phyloP scores from a whole-genome alignment of 1,139 yeast species.

The Ogataea hybrid region DNA sequence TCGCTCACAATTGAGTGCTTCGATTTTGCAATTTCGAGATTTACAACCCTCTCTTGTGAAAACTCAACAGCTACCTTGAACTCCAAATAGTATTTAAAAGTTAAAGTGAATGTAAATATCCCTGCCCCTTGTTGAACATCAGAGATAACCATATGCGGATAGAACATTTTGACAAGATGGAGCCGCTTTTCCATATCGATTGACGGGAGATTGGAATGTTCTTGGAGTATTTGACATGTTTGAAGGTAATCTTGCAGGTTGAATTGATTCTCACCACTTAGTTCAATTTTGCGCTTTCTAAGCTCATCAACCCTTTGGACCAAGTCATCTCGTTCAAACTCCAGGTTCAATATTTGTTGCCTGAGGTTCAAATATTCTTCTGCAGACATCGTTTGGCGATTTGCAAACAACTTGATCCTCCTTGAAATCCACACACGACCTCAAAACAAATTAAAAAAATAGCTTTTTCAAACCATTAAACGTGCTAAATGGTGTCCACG shows the following conservation, averaged over 20 bases:
- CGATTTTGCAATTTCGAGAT: conserved; percentile 11
- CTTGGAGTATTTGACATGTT: conserved; percentile 14
- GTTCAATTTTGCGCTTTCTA: neutral
- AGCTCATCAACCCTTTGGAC: conserved; percentile 3
- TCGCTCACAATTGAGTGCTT: conserved; percentile 12
- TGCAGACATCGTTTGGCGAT: conserved; percentile 2
- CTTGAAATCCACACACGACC: conserved; percentile 3
- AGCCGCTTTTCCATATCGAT: conserved; percentile 26
- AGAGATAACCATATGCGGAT: conserved; percentile 26
- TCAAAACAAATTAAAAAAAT: conserved; percentile 1
- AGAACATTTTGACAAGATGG: conserved; percentile 22
- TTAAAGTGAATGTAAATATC: conserved; percentile 8
- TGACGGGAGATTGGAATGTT: conserved; percentile 27
- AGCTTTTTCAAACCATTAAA: neutral
- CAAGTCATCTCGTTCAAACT: conserved; percentile 4
- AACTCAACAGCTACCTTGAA: conserved; percentile 16
- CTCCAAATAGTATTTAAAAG: conserved; percentile 15
- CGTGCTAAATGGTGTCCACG: conserved; percentile 30
- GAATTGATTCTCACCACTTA: conserved; percentile 8
- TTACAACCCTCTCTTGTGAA: conserved; percentile 8
- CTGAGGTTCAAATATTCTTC: conserved; percentile 3
- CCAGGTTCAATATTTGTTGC: conserved; percentile 9
- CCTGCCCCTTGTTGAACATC: conserved; percentile 2
- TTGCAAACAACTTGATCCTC: conserved; percentile 2
- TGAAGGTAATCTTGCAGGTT: conserved; percentile 14